Evolutionary conservation across 148 eudicot genomes (phyloP).

Genomic region (Vaccinium corymbosum): DNA sequence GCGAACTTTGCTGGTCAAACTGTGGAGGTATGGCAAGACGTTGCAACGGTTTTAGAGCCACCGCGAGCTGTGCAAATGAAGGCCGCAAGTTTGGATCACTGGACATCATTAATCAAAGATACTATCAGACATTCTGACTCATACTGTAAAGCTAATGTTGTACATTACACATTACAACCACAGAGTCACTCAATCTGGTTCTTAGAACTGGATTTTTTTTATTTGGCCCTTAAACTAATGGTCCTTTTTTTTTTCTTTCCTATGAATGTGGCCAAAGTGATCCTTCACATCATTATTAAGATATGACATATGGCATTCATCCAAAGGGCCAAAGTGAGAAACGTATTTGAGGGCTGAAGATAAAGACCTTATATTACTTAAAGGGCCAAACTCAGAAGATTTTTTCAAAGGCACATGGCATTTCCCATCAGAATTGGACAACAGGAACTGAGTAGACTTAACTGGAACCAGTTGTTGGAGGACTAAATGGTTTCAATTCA

Average conservation of each 20-base stretch:
- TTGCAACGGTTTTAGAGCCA: constrained; percentile 78
- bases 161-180: background rate
- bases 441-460: background rate
- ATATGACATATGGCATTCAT: background rate
- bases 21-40: constrained; percentile 56
- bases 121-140: background rate
- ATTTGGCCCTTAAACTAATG: background rate
- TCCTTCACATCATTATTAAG: background rate
- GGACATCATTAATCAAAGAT: constrained; percentile 19
- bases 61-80: constrained; percentile 82
- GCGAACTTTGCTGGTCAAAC: constrained; percentile 47
- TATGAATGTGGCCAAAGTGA: background rate
- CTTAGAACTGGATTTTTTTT: background rate
- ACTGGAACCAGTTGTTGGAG: background rate
- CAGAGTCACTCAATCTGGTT: background rate
- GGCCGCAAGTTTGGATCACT: constrained; percentile 93
- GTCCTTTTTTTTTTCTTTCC: background rate
- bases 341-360: background rate
- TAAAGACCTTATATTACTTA: background rate
- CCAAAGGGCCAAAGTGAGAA: background rate
- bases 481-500: background rate
- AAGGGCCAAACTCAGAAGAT: background rate
- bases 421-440: background rate
- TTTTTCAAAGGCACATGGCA: background rate
- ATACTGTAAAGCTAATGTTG: background rate